Evolutionary conservation across 768 basidiomycete species (phyloP).

Genomic region (Suillus luteus): DNA sequence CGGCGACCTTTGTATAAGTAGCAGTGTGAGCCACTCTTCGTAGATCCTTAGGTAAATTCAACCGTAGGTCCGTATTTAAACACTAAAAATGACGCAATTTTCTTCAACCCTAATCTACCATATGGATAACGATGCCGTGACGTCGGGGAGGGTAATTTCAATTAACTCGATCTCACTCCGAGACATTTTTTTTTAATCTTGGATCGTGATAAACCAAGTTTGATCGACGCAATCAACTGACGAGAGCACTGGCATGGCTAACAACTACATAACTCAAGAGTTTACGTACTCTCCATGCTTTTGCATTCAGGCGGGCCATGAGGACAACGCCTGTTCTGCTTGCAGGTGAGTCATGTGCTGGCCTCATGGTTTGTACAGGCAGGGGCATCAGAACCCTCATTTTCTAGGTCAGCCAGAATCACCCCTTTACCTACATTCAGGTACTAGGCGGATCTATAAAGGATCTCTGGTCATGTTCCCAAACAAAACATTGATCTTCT

Average conservation of each 20-base stretch:
- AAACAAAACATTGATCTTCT: background rate
- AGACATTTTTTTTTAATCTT: background rate
- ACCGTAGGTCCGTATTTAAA: background rate
- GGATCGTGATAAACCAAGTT: background rate
- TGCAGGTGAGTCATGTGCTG: slow-evolving; percentile 1
- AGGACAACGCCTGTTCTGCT: background rate
- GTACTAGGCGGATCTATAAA: background rate
- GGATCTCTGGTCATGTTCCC: background rate
- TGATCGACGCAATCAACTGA: background rate
- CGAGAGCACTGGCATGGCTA: background rate
- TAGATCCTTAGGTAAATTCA: slow-evolving; percentile 2
- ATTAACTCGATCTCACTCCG: background rate
- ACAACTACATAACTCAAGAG: background rate
- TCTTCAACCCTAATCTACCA: background rate
- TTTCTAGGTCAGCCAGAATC: background rate
- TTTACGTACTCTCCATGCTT: background rate
- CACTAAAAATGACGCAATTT: slow-evolving; percentile 4
- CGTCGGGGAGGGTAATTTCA: background rate
- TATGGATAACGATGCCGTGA: background rate
- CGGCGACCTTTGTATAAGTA: slow-evolving; percentile 7
- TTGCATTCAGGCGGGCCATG: background rate
- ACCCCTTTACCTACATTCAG: background rate
- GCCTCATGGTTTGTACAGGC: slow-evolving; percentile 1
- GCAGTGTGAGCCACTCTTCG: slow-evolving; percentile 3
- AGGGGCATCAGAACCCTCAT: slow-evolving; percentile 3